Conservation (phyloP, 768 basidiomycete species). For the Glaciozyma martinii region DNA sequence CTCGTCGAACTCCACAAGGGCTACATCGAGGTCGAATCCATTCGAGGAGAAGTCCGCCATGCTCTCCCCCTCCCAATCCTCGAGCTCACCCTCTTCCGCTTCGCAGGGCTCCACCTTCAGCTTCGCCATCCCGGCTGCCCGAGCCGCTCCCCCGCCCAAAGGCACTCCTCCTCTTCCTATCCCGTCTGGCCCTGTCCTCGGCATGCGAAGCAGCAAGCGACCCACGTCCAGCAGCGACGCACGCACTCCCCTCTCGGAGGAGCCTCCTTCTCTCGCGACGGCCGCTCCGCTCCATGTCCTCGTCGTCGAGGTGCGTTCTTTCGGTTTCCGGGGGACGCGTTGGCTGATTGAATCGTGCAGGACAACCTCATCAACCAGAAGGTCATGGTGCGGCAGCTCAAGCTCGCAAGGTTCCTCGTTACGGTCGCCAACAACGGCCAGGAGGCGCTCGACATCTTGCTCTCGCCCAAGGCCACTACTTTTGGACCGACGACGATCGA, state of each 20-base stretch:
- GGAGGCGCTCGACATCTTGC: slow-evolving; percentile 23
- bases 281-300: not conserved
- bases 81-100: no score
- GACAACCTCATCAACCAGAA: slow-evolving; percentile 32
- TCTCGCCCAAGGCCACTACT: not conserved
- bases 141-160: not conserved
- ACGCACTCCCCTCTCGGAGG: not conserved
- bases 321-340: not conserved
- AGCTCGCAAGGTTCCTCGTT: slow-evolving; percentile 16
- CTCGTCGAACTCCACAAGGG: slow-evolving; percentile 29
- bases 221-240: not conserved
- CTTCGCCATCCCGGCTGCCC: not conserved
- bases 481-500: not conserved
- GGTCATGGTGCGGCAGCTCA: slow-evolving; percentile 29
- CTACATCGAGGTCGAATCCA: slow-evolving; percentile 16
- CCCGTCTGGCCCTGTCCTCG: not conserved
- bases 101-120: not conserved
- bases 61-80: no score
- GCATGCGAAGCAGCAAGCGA: not conserved
- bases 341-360: not conserved
- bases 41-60: not conserved
- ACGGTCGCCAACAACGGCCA: slow-evolving; percentile 23
- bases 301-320: slow-evolving; percentile 11
- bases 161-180: not conserved
- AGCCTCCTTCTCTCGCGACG: not conserved